Conservation (phyloP, 176 grass and related monocot genomes). For the Musa itinerans region DNA sequence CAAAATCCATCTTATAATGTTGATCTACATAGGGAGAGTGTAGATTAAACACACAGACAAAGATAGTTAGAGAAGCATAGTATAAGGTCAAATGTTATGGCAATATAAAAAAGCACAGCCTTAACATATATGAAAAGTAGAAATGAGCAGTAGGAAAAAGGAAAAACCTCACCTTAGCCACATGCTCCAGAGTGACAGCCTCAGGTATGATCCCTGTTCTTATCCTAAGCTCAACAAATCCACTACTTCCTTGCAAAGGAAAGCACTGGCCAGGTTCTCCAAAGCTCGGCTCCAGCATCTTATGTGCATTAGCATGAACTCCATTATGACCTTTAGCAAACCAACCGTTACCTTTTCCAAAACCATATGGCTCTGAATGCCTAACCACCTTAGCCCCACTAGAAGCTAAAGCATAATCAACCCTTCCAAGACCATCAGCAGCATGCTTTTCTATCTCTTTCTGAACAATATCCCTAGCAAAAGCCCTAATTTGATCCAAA, state of each 20-base stretch:
- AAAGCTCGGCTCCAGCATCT: constrained; percentile 75
- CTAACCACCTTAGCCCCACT: constrained; percentile 63
- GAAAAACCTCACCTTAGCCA: constrained; percentile 54
- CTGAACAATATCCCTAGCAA: constrained; percentile 63
- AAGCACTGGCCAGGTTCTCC: constrained; percentile 93
- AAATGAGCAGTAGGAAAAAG: neutral
- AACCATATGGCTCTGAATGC: constrained; percentile 44
- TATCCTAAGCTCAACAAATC: constrained; percentile 75
- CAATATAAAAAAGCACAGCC: neutral
- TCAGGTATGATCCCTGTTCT: constrained; percentile 50
- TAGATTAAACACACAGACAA: neutral
- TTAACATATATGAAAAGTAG: neutral
- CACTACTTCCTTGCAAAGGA: constrained; percentile 51
- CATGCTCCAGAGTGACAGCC: constrained; percentile 82
- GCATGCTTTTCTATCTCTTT: constrained; percentile 86
- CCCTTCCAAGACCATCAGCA: constrained; percentile 73
- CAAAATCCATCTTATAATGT: neutral
- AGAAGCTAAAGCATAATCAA: constrained; percentile 62
- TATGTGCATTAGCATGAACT: constrained; percentile 28
- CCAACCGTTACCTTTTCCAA: constrained; percentile 19
- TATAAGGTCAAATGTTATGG: neutral
- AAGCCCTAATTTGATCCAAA: constrained; percentile 45
- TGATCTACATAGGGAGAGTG: neutral
- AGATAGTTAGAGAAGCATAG: neutral
- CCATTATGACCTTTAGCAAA: constrained; percentile 13